phyloP scores from a whole-genome alignment of 306 rosid species.

The Mimosa bimucronata region DNA sequence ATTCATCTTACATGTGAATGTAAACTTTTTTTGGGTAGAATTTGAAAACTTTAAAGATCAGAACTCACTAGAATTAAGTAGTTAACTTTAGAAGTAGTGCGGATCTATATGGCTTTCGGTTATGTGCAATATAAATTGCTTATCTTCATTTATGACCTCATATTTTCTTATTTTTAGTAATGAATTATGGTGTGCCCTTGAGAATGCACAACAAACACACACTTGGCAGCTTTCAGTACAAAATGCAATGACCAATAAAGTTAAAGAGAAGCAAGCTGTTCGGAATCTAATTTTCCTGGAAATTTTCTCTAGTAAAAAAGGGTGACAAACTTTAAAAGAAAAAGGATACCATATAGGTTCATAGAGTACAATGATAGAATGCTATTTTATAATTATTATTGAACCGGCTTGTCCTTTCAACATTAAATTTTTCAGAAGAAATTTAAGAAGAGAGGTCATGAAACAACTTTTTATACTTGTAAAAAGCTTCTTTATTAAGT shows the following conservation, averaged over 20 bases:
- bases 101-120: neutral
- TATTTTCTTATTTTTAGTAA: neutral
- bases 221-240: slow-evolving; percentile 11
- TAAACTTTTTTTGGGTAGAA: neutral
- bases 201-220: neutral
- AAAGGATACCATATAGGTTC: neutral
- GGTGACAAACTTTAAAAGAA: neutral
- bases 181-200: neutral
- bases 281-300: slow-evolving; percentile 3
- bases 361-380: neutral
- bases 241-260: neutral
- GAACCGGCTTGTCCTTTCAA: neutral
- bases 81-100: neutral
- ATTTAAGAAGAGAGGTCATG: neutral
- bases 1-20: neutral
- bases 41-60: no score
- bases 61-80: neutral
- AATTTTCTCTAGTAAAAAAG: neutral
- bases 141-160: neutral
- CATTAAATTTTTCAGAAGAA: neutral
- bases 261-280: slow-evolving; percentile 17
- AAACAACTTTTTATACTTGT: neutral
- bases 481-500: neutral
- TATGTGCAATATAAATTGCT: neutral
- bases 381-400: slow-evolving; percentile 2